These are phyloP conservation scores for Myochromella boudieri DNA, from an alignment of 768 basidiomycete species.

Conservation along the genomic window DNA sequence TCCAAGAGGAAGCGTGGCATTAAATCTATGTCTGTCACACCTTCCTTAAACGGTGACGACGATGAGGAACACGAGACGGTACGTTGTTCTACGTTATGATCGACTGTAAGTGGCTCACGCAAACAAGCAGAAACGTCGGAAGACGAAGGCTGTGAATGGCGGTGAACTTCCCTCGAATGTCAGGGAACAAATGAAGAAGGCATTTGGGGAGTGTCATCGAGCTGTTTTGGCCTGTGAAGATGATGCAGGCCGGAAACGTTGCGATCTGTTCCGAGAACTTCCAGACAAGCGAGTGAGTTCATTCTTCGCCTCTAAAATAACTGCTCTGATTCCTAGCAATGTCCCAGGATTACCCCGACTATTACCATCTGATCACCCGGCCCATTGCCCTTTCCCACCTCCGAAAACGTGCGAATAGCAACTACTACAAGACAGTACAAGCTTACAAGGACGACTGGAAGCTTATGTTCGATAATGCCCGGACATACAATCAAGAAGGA, in stretches of 20 bases:
- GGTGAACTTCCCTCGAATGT: slow-evolving; percentile 59
- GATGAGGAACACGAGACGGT: slow-evolving; percentile 74
- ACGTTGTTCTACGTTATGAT: slow-evolving; percentile 25
- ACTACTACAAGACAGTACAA: slow-evolving; percentile 72
- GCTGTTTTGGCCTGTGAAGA: slow-evolving; percentile 75
- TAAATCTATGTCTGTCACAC: slow-evolving; percentile 77
- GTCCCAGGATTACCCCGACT: slow-evolving; percentile 83
- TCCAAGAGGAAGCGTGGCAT: slow-evolving; percentile 77
- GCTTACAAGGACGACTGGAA: slow-evolving; percentile 79
- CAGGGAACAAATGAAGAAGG: slow-evolving; percentile 81
- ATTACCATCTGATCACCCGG: slow-evolving; percentile 82
- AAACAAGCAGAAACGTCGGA: slow-evolving; percentile 77
- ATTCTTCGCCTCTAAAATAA: not conserved
- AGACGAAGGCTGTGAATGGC: slow-evolving; percentile 51
- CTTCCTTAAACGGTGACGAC: slow-evolving; percentile 76
- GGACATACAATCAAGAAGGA: slow-evolving; percentile 91
- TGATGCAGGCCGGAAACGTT: slow-evolving; percentile 72
- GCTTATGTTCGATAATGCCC: slow-evolving; percentile 92
- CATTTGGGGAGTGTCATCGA: slow-evolving; percentile 72
- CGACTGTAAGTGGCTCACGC: not conserved
- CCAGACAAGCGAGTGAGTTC: slow-evolving; percentile 69
- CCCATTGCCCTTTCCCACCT: slow-evolving; percentile 90
- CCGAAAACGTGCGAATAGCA: slow-evolving; percentile 68
- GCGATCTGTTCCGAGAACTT: slow-evolving; percentile 86
- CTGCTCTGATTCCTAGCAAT: slow-evolving; percentile 11